Evolutionary conservation across 257 asterid species (phyloP), one percentile per base, ranked within the genome.

Genomic region (Nicotiana noctiflora): DNA sequence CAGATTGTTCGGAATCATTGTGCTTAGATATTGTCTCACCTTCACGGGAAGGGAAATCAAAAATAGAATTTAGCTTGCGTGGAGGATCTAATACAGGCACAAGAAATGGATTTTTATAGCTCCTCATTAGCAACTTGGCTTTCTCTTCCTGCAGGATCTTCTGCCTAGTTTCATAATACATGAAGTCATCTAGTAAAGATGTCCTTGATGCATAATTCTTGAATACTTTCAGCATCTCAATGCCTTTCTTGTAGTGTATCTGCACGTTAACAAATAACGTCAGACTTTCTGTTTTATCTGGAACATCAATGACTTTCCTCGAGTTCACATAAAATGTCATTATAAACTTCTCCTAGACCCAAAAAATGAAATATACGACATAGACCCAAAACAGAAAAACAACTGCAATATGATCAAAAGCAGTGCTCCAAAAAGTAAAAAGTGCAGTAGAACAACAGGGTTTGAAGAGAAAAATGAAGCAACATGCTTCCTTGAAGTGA

Each of bases 101-200:
- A 66, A 87, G 87, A 77, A 84, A 90, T 5, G 91, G 91, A 79
- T 84, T 87, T 40, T 87, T 92, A 29, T 86, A 88, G 85, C 86
- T 86, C 87, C 88, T 91, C 1, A 84, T 82, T 4, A 87, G 84
- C 61, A 91, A 82, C 86, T 89, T 90, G 68, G 92, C 83, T 80
- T 90, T 91, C 87, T 92, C 97, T 85, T 89, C 97, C 70, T 90
- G 94, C 86, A 93, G 79, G 52, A 89, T 87, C 52, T 88, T 88
- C 82, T 95, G 94, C 64, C 97, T 90, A 66, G 89, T 93, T 81
- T 95, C 98, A 14, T 95, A 93, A 87, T 90, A 92, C 92, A 90
- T 78, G 86, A 95, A 93, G 87, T 93, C 98, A 79, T 95, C 97
- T 29, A 95, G 93, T 82, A 95, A 82, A 68, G 97, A 90, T 76